These are phyloP conservation scores for Triticum aestivum DNA, from an alignment of 176 grass and related monocot genomes.

Conservation along the genomic window IWGSC_CS_RefSeq_v2.1 NC_057798.1:431100851-431101350, in stretches of 20 bases:
- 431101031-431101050: too few relatives aligned
- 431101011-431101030: too few relatives aligned
- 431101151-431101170: not conserved
- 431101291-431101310: slow-evolving; percentile 14
- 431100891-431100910: too few relatives aligned
- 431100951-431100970: too few relatives aligned
- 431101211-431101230: not conserved
- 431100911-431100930: too few relatives aligned
- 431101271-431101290: slow-evolving; percentile 73
- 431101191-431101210: not conserved
- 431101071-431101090: not conserved
- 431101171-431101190: not conserved
- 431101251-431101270: slow-evolving; percentile 62
- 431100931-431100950: too few relatives aligned
- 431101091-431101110: slow-evolving; percentile 17
- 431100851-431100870: too few relatives aligned
- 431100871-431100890: too few relatives aligned
- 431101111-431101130: slow-evolving; percentile 28
- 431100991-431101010: too few relatives aligned
- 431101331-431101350: slow-evolving; percentile 58
- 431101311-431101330: not conserved
- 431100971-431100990: too few relatives aligned
- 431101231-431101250: not conserved
- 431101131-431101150: not conserved
- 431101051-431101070: not conserved